Conservation (phyloP, 2,329 filamentous ascomycete species). For the Aspergillus sp. region DNA sequence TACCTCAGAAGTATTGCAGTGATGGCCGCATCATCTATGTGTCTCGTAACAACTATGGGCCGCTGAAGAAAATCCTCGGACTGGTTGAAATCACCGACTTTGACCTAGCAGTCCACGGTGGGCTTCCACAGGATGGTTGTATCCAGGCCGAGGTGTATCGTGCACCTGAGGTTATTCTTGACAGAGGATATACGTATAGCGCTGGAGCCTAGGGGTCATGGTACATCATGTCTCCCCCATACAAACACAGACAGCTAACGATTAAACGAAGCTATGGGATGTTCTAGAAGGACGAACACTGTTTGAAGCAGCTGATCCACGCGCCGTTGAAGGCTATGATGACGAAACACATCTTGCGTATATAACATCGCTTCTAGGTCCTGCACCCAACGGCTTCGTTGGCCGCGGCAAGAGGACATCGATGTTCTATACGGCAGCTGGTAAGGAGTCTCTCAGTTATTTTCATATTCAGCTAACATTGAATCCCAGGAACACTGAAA, state of each 20-base stretch:
- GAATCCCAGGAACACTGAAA: constrained; percentile 10
- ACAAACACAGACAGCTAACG: neutral
- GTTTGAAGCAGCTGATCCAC: constrained; percentile 23
- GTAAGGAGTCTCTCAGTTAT: constrained; percentile 1
- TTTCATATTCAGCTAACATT: neutral
- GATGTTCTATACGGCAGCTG: constrained; percentile 11
- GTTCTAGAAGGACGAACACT: constrained; percentile 27
- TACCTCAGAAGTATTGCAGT: constrained; percentile 26
- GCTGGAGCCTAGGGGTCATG: constrained; percentile 37
- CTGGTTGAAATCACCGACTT: constrained; percentile 34
- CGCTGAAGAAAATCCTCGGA: constrained; percentile 18
- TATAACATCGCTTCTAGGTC: constrained; percentile 29
- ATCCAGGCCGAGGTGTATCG: constrained; percentile 43
- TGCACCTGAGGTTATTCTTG: constrained; percentile 35
- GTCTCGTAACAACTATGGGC: constrained; percentile 30
- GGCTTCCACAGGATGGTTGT: constrained; percentile 38
- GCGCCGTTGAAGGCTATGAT: constrained; percentile 23
- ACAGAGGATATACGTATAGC: constrained; percentile 32
- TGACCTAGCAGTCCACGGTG: constrained; percentile 29
- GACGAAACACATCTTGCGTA: constrained; percentile 28
- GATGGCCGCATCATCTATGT: constrained; percentile 32
- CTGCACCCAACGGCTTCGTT: constrained; percentile 29
- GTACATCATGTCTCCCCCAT: constrained; percentile 11
- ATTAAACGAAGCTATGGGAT: constrained; percentile 26
- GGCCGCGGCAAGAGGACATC: constrained; percentile 19